A percentile compares a stretch with the other conserved stretches of the same genome.
phyloP scores from a whole-genome alignment of 192 early-diverging fungal species.

The Gryganskiella cystojenkinii region DNA sequence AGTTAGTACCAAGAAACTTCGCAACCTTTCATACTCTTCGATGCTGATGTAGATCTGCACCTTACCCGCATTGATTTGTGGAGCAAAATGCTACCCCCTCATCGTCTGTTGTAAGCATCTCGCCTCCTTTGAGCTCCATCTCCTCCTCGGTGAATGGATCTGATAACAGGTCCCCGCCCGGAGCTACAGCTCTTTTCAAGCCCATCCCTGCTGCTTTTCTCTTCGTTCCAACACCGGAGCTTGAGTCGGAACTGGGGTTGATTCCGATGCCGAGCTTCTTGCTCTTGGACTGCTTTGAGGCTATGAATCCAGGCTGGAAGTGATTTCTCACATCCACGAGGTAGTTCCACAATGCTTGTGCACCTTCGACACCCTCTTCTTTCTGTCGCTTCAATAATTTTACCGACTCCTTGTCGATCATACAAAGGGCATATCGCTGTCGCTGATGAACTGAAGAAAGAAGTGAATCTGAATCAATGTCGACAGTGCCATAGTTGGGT shows the following conservation, averaged over 20 bases:
- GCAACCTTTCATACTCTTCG: background rate
- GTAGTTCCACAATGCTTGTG: constrained; percentile 55
- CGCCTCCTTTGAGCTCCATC: constrained; percentile 3
- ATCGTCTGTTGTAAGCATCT: constrained; percentile 14
- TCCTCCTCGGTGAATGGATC: background rate
- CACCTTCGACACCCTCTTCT: constrained; percentile 38
- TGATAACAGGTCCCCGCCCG: too few relatives aligned
- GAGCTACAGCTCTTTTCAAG: too few relatives aligned
- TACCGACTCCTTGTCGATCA: constrained; percentile 64
- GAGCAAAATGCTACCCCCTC: constrained; percentile 60
- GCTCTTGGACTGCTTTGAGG: background rate
- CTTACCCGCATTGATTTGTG: constrained; percentile 64
- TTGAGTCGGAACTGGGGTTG: too few relatives aligned
- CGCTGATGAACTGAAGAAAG: too few relatives aligned
- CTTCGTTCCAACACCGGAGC: too few relatives aligned
- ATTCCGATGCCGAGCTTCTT: too few relatives aligned
- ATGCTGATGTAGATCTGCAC: background rate
- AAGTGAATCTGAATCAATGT: background rate
- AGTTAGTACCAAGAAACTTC: too few relatives aligned
- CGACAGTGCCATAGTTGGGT: constrained; percentile 12
- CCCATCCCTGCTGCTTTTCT: constrained; percentile 5
- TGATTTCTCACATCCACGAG: constrained; percentile 57
- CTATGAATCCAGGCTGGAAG: constrained; percentile 56
- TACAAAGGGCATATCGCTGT: constrained; percentile 58
- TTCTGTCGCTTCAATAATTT: constrained; percentile 38